Evolutionary conservation across 352 stramenopile genomes (phyloP), one percentile per base, ranked within the genome.

Genomic region (Albugo candida): DNA sequence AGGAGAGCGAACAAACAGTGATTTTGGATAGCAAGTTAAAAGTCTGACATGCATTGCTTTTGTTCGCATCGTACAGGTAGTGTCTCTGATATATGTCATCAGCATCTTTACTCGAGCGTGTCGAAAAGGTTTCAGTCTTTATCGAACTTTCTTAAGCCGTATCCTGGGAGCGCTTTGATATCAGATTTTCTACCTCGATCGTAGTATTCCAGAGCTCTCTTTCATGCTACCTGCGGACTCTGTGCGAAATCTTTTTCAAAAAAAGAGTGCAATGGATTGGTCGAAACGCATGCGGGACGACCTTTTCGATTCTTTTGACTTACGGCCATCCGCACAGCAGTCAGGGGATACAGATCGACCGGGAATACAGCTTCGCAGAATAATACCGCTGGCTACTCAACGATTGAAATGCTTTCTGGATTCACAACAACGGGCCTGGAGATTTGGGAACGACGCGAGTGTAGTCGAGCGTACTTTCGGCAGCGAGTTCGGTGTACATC

Each of bases 351-450:
- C 69, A 38, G 60, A 58, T 21, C 75, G 75, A 0, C 75, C 75
- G 0, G 72, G 75, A 0, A 47, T 78, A 2, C 24, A 67, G 21
- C 58, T 84, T 18, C 54, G 16, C 51, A 77, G 13, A 54, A 77
- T 27, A 69, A 74, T 18, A 40, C 84, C 17, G 63, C 52, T 42
- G 70, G 67, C 20, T 61, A 73, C 55, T 84, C 70, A 40, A 71
- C 75, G 5, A 70, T 97, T 2, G 65, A 97, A 13, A 70, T 97
- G 40, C 52, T 97, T 13, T 89, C 89, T 4, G 89, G 92, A 11
- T 96, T 97, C 56, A 75, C 92, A 18, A 95, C 85, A 21, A 94
- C 86, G 13, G 86, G 83, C 2, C 70, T 97, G 14, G 92, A 97
- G 61, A 79, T 97, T 48, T 97, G 92, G 92, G 65, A 86, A 36